These are phyloP conservation scores for Candida germanica DNA, from an alignment of 805 yeast species.

Conservation along the genomic window DNA sequence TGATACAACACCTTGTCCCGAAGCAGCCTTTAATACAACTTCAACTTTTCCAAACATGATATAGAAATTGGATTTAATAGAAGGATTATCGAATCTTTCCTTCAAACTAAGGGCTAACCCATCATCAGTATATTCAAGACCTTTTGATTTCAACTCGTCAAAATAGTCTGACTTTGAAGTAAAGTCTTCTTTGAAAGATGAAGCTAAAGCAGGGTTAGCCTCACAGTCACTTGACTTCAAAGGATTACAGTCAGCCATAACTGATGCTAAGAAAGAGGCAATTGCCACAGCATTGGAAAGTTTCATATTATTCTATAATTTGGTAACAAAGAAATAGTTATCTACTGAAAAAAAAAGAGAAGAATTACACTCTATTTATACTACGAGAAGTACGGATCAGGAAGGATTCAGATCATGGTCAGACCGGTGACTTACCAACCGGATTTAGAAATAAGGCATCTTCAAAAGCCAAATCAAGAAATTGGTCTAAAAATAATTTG, in stretches of 20 bases:
- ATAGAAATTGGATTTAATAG: slow-evolving; percentile 72
- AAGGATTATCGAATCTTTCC: slow-evolving; percentile 72
- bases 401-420: too few species aligned
- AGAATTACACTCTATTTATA: too few species aligned
- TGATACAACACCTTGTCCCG: slow-evolving; percentile 77
- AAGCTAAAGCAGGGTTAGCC: slow-evolving; percentile 26
- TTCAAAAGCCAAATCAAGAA: neutral
- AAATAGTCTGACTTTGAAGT: slow-evolving; percentile 19
- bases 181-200: slow-evolving; percentile 30
- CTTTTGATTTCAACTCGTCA: slow-evolving; percentile 16
- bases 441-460: neutral
- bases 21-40: slow-evolving; percentile 66
- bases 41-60: slow-evolving; percentile 88
- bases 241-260: slow-evolving; percentile 24
- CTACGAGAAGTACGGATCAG: too few species aligned
- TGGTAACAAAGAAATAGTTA: too few species aligned
- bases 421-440: neutral
- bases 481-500: neutral
- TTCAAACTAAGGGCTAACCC: slow-evolving; percentile 65
- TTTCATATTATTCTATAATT: slow-evolving; percentile 11
- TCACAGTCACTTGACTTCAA: slow-evolving; percentile 22
- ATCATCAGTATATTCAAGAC: slow-evolving; percentile 38
- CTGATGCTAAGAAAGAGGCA: slow-evolving; percentile 6
- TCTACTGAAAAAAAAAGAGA: too few species aligned
- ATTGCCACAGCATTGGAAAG: slow-evolving; percentile 6